Evolutionary conservation across 2,329 filamentous ascomycete genomes (phyloP).

Genomic region (Grosmannia huntii): DNA sequence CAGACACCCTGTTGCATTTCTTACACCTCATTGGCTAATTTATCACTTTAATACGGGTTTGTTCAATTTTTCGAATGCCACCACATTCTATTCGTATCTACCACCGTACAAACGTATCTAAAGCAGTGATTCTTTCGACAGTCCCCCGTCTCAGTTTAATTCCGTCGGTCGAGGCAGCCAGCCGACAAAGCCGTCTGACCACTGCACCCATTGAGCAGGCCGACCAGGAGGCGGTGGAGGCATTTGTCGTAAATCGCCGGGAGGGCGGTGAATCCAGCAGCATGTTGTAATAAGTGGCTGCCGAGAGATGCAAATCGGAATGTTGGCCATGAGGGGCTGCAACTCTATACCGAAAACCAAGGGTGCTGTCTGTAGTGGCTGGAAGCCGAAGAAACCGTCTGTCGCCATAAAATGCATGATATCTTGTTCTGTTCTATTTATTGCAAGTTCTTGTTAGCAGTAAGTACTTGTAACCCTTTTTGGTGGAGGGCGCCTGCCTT

Average conservation of each 20-base stretch:
- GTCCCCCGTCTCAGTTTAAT: background rate
- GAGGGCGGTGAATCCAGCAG: conserved; percentile 2
- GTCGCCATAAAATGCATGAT: background rate
- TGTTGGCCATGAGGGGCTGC: background rate
- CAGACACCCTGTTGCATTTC: background rate
- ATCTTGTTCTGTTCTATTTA: background rate
- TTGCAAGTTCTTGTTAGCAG: background rate
- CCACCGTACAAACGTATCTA: background rate
- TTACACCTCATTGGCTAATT: background rate
- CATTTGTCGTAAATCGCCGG: background rate
- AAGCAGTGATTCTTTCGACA: background rate
- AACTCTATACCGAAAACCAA: background rate
- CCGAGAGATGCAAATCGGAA: background rate
- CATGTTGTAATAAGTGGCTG: background rate
- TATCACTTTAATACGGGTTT: background rate
- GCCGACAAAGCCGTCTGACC: background rate
- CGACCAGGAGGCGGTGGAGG: background rate
- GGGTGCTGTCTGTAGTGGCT: background rate
- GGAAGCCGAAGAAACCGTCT: background rate
- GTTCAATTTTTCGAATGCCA: background rate
- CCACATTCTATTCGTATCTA: background rate
- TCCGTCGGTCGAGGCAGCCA: background rate
- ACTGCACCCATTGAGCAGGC: conserved; percentile 1
- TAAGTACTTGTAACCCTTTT: background rate
- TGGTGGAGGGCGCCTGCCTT: too few species aligned